Conservation (phyloP, 768 basidiomycete species). For the Tricholoma sp. region DNA sequence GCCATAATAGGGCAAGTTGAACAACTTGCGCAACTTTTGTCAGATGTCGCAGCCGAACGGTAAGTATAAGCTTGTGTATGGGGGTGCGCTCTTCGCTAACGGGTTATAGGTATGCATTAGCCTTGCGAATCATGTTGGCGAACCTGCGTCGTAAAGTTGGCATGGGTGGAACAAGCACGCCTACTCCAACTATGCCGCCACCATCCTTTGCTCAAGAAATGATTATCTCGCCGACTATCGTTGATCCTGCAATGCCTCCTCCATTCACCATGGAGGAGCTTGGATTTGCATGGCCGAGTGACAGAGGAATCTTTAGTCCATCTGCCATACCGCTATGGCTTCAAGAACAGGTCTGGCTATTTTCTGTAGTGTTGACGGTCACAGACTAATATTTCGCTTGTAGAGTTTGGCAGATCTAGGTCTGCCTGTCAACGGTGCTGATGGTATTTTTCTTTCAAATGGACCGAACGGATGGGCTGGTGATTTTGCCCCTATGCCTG, state of each 20-base stretch:
- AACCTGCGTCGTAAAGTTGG: constrained; percentile 88
- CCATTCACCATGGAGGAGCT: constrained; percentile 85
- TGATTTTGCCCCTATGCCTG: constrained; percentile 72
- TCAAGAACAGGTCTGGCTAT: constrained; percentile 71
- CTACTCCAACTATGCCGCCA: constrained; percentile 47
- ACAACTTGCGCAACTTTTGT: constrained; percentile 83
- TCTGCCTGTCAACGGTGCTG: constrained; percentile 85
- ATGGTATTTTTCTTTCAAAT: constrained; percentile 80
- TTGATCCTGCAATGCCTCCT: constrained; percentile 47
- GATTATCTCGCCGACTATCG: constrained; percentile 54
- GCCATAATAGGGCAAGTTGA: constrained; percentile 82
- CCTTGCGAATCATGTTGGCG: constrained; percentile 89
- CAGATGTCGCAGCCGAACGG: constrained; percentile 93
- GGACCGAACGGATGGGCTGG: constrained; percentile 71
- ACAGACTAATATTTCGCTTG: constrained; percentile 1
- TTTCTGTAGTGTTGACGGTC: neutral
- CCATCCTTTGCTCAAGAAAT: constrained; percentile 51
- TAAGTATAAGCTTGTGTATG: constrained; percentile 21
- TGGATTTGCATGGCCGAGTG: constrained; percentile 68
- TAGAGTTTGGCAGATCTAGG: constrained; percentile 88
- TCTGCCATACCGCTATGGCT: constrained; percentile 86
- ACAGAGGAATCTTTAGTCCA: constrained; percentile 66
- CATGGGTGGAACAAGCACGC: constrained; percentile 45
- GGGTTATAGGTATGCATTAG: constrained; percentile 71
- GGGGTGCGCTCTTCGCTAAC: neutral